Base-by-base conservation (phyloP, 1,284 basidiomycete species). In the Ustilago xerochloae region DNA sequence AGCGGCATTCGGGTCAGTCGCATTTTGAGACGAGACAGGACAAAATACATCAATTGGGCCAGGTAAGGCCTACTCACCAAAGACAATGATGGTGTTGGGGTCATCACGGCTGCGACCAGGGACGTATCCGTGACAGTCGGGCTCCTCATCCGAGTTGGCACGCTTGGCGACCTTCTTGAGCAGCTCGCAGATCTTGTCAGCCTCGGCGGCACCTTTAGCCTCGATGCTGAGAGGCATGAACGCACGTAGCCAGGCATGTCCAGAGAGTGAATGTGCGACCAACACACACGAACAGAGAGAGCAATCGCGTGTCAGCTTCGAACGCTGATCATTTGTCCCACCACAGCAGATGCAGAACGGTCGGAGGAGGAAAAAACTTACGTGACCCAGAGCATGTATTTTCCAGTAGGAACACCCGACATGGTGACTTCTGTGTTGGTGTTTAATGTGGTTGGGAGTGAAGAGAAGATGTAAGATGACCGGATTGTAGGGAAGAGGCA, bases 91-190 rank as follows among this genome's bases (percentile, higher is more conserved):
- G 45, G 52, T 66, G 66, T 63, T 63, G 41, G 72, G 72, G 48
- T 75, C 52, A n/a, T 69, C 59, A 43, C 60, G 51, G 59, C 61
- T 60, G 54, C 72, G 66, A 38, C 52, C 66, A 30, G 72, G 66
- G 15, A 52, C 6, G 56, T 75, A 75, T 30, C n/a, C 50, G 12
- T 53, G 53, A 56, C 66, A 70, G 52, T 75, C 54, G 60, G 72
- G 72, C 57, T 75, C 72, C 39, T 75, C 59, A 53, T 69, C 55
- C 51, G 72, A 75, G 41, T 66, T 56, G 54, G 72, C 72, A 20
- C 67, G 66, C 2, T 51, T 54, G 15, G 63, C 60, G 1, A 75
- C 56, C 63, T 66, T 75, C 12, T 53, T 64, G 57, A 75, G 72
- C 12, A 75, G 22, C 8, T 61, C 63, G 47, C 46, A n/a, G 22